Evolutionary conservation across 2,329 filamentous ascomycete species (phyloP), one percentile per base, ranked within the genome.

Genomic region (Ophiostoma fasciatum): DNA sequence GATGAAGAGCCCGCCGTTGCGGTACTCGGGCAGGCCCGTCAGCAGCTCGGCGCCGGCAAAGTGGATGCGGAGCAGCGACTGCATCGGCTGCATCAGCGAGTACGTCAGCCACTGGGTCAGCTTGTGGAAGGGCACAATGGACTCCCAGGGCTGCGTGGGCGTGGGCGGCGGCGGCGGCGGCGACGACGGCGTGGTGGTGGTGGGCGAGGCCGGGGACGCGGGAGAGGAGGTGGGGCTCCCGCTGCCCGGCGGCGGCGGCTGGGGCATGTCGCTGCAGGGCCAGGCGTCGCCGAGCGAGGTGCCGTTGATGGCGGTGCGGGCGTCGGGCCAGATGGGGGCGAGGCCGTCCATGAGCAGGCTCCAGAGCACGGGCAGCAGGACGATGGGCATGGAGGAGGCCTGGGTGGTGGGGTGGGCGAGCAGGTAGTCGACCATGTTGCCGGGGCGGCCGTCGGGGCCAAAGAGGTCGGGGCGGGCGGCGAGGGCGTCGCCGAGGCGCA

Each of bases 371-470:
- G 87, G 83, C 11, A 96, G 64, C 10, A 82, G 73, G 29, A 94
- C 75, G 44, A 94, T 84, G 1, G 88, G 83, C 32, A 85, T 81
- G 1, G 85, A 92, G 1, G 83, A 82, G 12, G 83, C 84, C 51
- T 88, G 79, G 5, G 88, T 94, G 3, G 83, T 79, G 2, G 87
- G 82, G 52, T 96, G 90, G 4, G 82, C 81, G 27, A 96, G 71
- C n/a, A 96, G 73, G 53, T 93, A 87, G 56, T 96, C 88, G 43
- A 96, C 74, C 76, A 98, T 85, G 54, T 94, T 92, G 47, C 90
- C 90, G 10, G 90, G 90, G 39, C 90, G 71, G 35, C 78, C 82
- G 51, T 87, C 76, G 2, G 71, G 66, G 18, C 88, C 88, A 56
- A 94, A 98, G 48, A 84, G 79, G 34, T 90, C 79, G 40, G 74